A percentile compares a stretch with the other conserved stretches of the same genome.
Evolutionary conservation across 345 rosid genomes (phyloP).

Genomic region (Citrus mangshanensis): DNA sequence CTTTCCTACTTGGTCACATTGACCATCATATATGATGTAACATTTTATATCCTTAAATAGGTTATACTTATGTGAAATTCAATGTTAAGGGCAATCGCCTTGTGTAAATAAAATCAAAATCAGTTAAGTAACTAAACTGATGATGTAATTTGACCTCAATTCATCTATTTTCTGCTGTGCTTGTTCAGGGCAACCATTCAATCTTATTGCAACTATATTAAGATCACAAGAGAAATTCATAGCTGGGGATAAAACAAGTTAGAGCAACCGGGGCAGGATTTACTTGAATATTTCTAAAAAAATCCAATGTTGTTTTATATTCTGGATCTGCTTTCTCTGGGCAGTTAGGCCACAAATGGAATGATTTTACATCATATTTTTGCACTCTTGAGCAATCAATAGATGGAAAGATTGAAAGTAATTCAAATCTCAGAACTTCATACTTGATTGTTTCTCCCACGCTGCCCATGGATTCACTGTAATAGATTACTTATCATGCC

Average conservation of each 20-base stretch:
- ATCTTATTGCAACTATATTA: no score
- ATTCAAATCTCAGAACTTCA: neutral
- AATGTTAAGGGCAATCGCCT: neutral
- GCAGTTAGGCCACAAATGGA: no score
- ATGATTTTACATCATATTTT: no score
- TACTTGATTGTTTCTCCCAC: neutral
- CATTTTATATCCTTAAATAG: neutral
- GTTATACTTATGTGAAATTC: neutral
- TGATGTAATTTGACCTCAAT: neutral
- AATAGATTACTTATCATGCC: neutral
- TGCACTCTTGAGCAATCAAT: neutral
- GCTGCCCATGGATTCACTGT: neutral
- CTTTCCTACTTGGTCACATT: neutral
- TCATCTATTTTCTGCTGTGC: neutral
- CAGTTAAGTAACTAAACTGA: neutral
- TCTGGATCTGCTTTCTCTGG: no score
- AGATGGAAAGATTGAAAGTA: neutral
- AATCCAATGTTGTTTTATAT: no score
- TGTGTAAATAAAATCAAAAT: neutral
- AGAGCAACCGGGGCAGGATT: no score
- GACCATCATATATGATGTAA: neutral
- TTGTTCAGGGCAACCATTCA: neutral
- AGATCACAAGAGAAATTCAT: no score
- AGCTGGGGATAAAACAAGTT: no score
- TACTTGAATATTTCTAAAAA: no score